Evolutionary conservation across 805 yeast species (phyloP), one percentile per base, ranked within the genome.

Genomic region (Saccharomycopsis guyanensis): DNA sequence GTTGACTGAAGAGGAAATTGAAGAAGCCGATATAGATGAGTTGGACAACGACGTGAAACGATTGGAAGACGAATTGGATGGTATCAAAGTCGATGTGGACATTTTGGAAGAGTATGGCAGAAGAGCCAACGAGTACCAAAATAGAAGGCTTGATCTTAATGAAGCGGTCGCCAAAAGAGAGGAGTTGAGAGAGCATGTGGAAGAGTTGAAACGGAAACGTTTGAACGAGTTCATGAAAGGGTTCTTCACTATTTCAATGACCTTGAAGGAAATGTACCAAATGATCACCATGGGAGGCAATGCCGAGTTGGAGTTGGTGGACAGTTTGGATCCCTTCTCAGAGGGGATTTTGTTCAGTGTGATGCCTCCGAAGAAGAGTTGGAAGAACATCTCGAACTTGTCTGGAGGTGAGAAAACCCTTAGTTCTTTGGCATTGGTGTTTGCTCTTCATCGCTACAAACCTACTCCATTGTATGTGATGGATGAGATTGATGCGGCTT

Each of bases 221-320:
- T 70, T 84, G 45, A 88, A 81, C 52, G 97, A 93, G 62, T 93
- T 93, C 59, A 88, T 88, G 95, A 78, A 76, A 52, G 98, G 99
- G 0, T 93, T 94, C 66, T 76, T 80, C 54, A 72, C 79, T 18
- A 93, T 93, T 24, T 87, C 97, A 1, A 70, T 80, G 60, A 85
- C 95, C 4, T 72, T 93, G 53, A 93, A 91, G 61, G 96, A 87
- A 57, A 89, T 93, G 97, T 93, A 93, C 58, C 95, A 89, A 59
- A 86, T 93, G 94, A 93, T 93, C 51, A 93, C 98, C 1, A 88
- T 91, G 94, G 98, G 98, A 23, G 99, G 99, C 29, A 93, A 91
- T 67, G 99, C 99, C 0, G 98, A 93, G 62, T 71, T 93, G 31
- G 99, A 93, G 62, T 72, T 91, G 38, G 97, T 88, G 16, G 98